Conservation (phyloP, 352 stramenopile species). For the Globisporangium parvum region DNA sequence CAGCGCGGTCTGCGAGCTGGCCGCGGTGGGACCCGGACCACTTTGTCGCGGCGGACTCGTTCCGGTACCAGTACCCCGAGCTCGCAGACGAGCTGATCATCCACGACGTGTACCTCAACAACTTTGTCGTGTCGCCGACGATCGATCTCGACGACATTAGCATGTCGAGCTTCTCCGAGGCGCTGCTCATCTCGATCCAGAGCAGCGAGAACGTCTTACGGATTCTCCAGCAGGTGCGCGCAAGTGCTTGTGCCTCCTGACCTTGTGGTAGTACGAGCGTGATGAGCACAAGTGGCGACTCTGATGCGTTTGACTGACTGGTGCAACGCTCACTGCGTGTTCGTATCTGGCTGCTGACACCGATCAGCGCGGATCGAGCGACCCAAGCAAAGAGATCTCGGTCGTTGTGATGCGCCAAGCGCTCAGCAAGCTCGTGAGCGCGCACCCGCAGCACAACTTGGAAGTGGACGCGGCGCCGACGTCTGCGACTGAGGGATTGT, state of each 20-base stretch:
- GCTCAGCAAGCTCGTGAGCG: constrained; percentile 69
- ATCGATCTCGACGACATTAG: constrained; percentile 65
- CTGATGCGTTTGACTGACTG: no score
- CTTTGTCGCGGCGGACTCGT: constrained; percentile 82
- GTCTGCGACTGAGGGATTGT: constrained; percentile 9
- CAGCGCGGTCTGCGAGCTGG: constrained; percentile 44
- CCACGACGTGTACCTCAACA: constrained; percentile 78
- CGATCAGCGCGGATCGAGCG: constrained; percentile 41
- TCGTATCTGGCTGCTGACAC: background rate
- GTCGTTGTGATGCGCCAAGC: constrained; percentile 67
- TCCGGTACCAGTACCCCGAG: constrained; percentile 79
- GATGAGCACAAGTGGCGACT: no score
- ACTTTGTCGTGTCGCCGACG: constrained; percentile 54
- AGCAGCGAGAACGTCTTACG: constrained; percentile 77
- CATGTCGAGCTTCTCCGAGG: constrained; percentile 71
- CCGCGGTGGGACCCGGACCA: constrained; percentile 78
- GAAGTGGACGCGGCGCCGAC: constrained; percentile 33
- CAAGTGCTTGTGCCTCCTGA: background rate
- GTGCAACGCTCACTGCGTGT: background rate
- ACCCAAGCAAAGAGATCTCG: constrained; percentile 46
- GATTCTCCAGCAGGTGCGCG: constrained; percentile 53
- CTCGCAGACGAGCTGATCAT: constrained; percentile 70
- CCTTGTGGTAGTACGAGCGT: no score
- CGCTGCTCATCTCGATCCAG: constrained; percentile 76
- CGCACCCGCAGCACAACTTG: constrained; percentile 73